phyloP scores from a whole-genome alignment of 768 basidiomycete species.

The Collybia sp. region DNA sequence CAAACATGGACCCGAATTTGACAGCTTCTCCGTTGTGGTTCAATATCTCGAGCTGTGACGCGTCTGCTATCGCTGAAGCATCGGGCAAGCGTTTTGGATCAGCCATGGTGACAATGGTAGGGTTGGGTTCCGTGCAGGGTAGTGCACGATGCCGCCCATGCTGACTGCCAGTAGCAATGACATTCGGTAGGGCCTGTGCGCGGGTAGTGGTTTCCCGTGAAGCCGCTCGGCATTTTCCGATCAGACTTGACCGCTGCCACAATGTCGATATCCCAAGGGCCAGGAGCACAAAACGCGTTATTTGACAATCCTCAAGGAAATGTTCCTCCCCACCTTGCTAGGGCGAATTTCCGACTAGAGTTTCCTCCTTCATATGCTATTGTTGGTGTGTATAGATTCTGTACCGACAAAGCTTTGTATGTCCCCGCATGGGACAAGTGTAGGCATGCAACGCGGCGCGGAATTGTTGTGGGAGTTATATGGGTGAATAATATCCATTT shows the following conservation, averaged over 20 bases:
- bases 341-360: slow-evolving; percentile 58
- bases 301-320: slow-evolving; percentile 19
- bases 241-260: no score
- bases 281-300: slow-evolving; percentile 27
- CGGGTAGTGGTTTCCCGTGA: no score
- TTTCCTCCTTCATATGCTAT: slow-evolving; percentile 82
- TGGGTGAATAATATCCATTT: slow-evolving; percentile 49
- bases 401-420: slow-evolving; percentile 66
- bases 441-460: slow-evolving; percentile 68
- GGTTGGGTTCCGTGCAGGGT: no score
- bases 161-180: no score
- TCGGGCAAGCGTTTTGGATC: slow-evolving; percentile 25
- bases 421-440: slow-evolving; percentile 84
- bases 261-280: slow-evolving; percentile 8
- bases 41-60: slow-evolving; percentile 34
- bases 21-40: slow-evolving; percentile 41
- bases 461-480: slow-evolving; percentile 57
- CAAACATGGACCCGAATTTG: slow-evolving; percentile 47
- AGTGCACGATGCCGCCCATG: no score
- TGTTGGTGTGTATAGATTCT: slow-evolving; percentile 80
- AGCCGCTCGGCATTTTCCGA: no score
- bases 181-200: no score
- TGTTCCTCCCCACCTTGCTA: slow-evolving; percentile 41
- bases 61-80: slow-evolving; percentile 25
- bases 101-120: slow-evolving; percentile 1